A percentile compares a stretch with the other conserved stretches of the same genome.
These are phyloP conservation scores for Lodderomyces orthopsilosis DNA, from an alignment of 1,139 yeast genomes.

Conservation along the genomic window DNA sequence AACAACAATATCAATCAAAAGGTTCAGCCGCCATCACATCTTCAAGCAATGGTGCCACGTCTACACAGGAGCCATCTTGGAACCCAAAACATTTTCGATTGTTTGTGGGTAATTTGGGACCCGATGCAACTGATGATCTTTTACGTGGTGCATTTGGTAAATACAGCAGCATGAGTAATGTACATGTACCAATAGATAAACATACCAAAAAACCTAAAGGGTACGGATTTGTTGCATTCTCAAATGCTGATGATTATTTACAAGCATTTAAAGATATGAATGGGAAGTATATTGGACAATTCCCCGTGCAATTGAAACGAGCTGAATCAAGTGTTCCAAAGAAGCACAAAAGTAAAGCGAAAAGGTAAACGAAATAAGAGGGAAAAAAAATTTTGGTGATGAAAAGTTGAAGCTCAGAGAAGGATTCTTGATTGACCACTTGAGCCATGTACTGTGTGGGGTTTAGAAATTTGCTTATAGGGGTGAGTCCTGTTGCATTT, in stretches of 20 bases:
- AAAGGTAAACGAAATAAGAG: neutral
- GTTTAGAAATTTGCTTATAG: neutral
- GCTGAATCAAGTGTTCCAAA: slow-evolving; percentile 54
- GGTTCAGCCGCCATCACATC: neutral
- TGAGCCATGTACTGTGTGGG: neutral
- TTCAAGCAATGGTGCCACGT: neutral
- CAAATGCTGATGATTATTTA: slow-evolving; percentile 59
- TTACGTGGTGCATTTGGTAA: slow-evolving; percentile 50
- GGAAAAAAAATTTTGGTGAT: neutral
- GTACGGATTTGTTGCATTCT: slow-evolving; percentile 69
- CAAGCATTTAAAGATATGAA: slow-evolving; percentile 73
- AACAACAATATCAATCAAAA: slow-evolving; percentile 3
- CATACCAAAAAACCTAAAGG: slow-evolving; percentile 53
- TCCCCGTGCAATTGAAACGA: slow-evolving; percentile 67
- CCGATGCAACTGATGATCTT: slow-evolving; percentile 60
- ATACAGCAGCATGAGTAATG: slow-evolving; percentile 52
- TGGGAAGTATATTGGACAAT: slow-evolving; percentile 72
- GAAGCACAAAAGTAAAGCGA: slow-evolving; percentile 16
- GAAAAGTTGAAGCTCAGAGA: neutral
- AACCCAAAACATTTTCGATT: slow-evolving; percentile 66
- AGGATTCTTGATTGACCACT: too few species aligned
- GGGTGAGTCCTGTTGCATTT: neutral
- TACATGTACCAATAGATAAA: slow-evolving; percentile 51
- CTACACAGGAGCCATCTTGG: slow-evolving; percentile 47
- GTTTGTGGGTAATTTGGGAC: slow-evolving; percentile 73